These are phyloP conservation scores for Colletotrichum sp. DNA, from an alignment of 2,329 filamentous ascomycete species.

Conservation along the genomic window DNA sequence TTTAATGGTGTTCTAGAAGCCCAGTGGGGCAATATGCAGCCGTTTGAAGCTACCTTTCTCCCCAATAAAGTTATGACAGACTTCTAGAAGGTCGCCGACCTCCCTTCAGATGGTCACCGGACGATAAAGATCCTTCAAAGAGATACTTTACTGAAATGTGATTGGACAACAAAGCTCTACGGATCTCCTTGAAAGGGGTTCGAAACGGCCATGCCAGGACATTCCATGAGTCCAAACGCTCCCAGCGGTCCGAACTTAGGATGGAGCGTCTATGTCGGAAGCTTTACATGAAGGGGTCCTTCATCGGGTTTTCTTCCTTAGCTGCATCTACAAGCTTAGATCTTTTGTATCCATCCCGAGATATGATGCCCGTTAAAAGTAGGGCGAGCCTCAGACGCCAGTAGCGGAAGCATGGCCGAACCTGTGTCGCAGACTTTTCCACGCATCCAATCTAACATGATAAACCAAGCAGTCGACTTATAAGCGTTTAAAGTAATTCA, in stretches of 20 bases:
- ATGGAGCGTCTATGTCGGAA: not conserved
- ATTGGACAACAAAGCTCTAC: not conserved
- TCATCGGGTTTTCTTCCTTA: not conserved
- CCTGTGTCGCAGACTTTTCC: not conserved
- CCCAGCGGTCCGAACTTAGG: not conserved
- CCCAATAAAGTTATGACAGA: not conserved
- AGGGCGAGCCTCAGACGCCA: not conserved
- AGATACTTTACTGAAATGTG: not conserved
- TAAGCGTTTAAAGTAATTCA: not conserved
- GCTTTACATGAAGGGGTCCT: not conserved
- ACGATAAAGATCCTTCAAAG: not conserved
- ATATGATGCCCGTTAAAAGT: not conserved
- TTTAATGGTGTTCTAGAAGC: not conserved
- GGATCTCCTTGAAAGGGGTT: not conserved
- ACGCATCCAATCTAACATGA: not conserved
- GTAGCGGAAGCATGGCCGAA: not conserved
- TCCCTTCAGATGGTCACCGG: not conserved
- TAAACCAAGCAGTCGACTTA: not conserved
- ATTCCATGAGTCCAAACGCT: not conserved
- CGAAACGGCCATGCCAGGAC: not conserved
- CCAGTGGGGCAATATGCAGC: not conserved
- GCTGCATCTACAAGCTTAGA: too few relatives aligned
- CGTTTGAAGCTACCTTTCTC: not conserved
- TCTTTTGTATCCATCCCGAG: not conserved
- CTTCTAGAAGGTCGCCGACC: not conserved